Base-by-base conservation (phyloP, 139 green algal genomes). In the Chlamydomonas incerta region DNA sequence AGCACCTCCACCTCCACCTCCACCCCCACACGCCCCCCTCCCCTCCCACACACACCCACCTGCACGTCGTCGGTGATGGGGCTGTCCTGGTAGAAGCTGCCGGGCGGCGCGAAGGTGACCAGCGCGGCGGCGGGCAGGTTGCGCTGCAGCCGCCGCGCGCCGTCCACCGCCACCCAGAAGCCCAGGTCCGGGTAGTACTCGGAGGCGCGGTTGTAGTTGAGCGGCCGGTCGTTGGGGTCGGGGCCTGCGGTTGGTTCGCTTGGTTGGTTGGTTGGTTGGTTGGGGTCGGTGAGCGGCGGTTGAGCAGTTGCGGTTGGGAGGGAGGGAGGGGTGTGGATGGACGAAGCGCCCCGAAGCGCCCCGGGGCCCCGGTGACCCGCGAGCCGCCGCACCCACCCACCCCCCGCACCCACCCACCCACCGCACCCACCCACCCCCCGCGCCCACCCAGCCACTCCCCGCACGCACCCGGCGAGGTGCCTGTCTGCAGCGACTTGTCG, bases 141-240 rank as follows among this genome's bases (percentile, higher is more conserved):
- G 23, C 92, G 84, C 1, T 72, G 77, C 37, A 95, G 71, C 14
- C 90, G 58, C 31, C 84, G 63, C 10, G 91, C 91, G 11, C 87
- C 89, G 73, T 95, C 93, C n/a, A 93, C 70, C 4, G 93, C 89
- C 66, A 93, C 91, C 52, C 88, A 91, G 77, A 95, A 94, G 20
- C 93, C 93, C 68, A 95, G 73, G 35, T 93, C 88, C 15, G 80
- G 73, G 66, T 85, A 87, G 82, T 93, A 95, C 70, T 89, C 79
- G 28, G 74, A 87, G 17, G 77, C 73, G 3, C 74, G 69, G 87
- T 93, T 93, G 88, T 89, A 90, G 84, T 92, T 87, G 50, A 93
- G 69, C n/a, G 47, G 81, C 18, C 46, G 77, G 52, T 79, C 68
- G 47, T n/a, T 31, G n/a, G 21, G 31, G 52, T 86, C 82, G 71